Percentiles rank a stretch among this genome's conserved stretches.
Conservation (phyloP, 371 early-diverging fungal genomes). For the Apophysomyces trapeziformis region DNA sequence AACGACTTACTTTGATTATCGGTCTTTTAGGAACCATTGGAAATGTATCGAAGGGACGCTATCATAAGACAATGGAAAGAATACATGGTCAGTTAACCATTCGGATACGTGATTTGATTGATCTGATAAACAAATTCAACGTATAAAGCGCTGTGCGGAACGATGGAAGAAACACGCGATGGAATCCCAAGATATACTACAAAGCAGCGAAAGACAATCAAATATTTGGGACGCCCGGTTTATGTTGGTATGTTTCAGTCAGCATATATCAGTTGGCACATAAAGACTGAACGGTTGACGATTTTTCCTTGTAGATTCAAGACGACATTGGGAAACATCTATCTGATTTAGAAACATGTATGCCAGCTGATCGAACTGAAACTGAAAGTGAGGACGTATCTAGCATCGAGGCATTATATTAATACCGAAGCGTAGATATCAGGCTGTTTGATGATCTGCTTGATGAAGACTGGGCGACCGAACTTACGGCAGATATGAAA, state of each 20-base stretch:
- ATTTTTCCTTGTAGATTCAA: slow-evolving; percentile 15
- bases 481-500: slow-evolving; percentile 3
- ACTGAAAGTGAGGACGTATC: background rate
- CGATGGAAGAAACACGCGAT: slow-evolving; percentile 18
- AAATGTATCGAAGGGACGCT: slow-evolving; percentile 26
- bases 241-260: slow-evolving; percentile 16
- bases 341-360: background rate
- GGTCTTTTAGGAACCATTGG: slow-evolving; percentile 23
- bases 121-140: too few species aligned
- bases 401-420: background rate
- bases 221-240: slow-evolving; percentile 21
- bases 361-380: background rate
- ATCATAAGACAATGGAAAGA: slow-evolving; percentile 32
- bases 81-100: slow-evolving; percentile 23
- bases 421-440: background rate
- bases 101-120: background rate
- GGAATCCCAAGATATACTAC: slow-evolving; percentile 10
- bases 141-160: slow-evolving; percentile 16
- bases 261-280: background rate
- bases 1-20: background rate
- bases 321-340: background rate
- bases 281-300: background rate
- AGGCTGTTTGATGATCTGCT: background rate
- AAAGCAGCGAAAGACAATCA: slow-evolving; percentile 13
- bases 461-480: background rate